phyloP scores from a whole-genome alignment of 306 rosid genomes.

The Trifolium repens region DNA sequence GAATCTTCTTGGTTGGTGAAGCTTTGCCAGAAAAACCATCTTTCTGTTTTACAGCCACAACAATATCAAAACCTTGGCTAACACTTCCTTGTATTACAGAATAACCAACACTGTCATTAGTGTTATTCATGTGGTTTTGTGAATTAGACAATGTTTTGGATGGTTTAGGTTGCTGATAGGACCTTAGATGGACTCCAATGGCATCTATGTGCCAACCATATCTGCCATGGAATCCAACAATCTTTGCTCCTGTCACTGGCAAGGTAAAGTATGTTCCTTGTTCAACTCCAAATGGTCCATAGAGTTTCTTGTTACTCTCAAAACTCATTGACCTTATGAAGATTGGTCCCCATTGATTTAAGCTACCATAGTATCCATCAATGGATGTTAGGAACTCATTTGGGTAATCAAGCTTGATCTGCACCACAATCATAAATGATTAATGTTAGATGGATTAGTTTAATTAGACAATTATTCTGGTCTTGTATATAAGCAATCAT shows the following conservation, averaged over 20 bases:
- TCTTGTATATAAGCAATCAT: too few species aligned
- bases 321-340: constrained; percentile 62
- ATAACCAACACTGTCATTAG: constrained; percentile 53
- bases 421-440: constrained; percentile 35
- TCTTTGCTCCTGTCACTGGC: constrained; percentile 61
- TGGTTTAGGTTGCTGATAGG: constrained; percentile 52
- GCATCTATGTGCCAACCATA: constrained; percentile 80
- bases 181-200: constrained; percentile 73
- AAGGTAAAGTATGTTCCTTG: constrained; percentile 66
- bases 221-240: constrained; percentile 90
- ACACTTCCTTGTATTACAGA: constrained; percentile 75
- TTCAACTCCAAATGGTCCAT: constrained; percentile 73
- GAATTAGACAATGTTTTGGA: constrained; percentile 48
- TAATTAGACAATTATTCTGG: neutral
- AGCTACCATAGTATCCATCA: constrained; percentile 67
- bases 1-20: constrained; percentile 42
- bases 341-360: constrained; percentile 48
- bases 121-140: constrained; percentile 45
- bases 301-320: constrained; percentile 61
- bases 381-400: constrained; percentile 67
- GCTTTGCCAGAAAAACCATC: constrained; percentile 50
- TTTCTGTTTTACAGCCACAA: constrained; percentile 80
- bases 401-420: constrained; percentile 73
- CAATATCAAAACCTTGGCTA: constrained; percentile 72
- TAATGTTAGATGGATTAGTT: neutral